Evolutionary conservation across 164 flowering plant species (phyloP).

Genomic region (Magnolia officinalis): DNA sequence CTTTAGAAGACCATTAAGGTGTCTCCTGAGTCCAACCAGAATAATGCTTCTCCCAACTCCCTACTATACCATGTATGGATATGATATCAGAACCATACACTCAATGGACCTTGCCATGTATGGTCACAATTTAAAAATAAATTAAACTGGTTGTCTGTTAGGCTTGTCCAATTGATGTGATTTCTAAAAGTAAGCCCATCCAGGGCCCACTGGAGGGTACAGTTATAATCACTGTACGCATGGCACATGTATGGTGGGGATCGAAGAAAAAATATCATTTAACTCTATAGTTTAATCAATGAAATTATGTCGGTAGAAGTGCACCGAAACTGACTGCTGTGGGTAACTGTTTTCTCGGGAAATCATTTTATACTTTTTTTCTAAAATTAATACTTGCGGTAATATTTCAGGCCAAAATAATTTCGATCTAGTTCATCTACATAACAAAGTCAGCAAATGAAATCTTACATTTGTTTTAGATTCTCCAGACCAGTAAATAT

Average conservation of each 20-base stretch:
- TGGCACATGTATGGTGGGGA: no score
- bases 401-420: no score
- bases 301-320: not conserved
- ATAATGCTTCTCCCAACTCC: no score
- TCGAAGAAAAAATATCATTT: not conserved
- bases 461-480: conserved; percentile 59
- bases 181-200: not conserved
- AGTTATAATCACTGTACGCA: no score
- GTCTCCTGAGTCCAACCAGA: no score
- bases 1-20: not conserved
- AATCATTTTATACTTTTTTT: not conserved
- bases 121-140: not conserved
- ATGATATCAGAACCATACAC: not conserved
- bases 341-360: not conserved
- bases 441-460: not conserved
- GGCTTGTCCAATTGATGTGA: not conserved
- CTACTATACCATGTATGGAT: not conserved
- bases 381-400: no score
- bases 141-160: not conserved
- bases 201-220: no score
- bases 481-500: conserved; percentile 52
- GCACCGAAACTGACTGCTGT: not conserved
- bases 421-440: not conserved
- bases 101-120: not conserved
- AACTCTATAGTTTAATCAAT: not conserved